Base-by-base conservation (phyloP, 768 basidiomycete genomes). In the Lactifluus subvellereus region DNA sequence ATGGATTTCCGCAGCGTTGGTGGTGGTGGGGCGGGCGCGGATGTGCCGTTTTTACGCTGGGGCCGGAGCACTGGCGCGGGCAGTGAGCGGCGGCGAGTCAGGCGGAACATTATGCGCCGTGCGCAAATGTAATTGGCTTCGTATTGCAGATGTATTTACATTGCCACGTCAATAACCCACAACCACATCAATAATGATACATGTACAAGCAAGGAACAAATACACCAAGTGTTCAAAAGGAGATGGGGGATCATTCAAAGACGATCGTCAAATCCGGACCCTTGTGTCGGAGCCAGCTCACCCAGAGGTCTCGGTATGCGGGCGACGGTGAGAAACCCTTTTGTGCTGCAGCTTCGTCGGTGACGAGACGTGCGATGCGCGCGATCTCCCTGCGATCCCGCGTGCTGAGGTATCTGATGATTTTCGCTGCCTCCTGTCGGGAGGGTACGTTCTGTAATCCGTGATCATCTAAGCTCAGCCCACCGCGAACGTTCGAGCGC, bases 91-190 rank as follows among this genome's bases (percentile, higher is more conserved):
- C 79, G 86, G 72, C 77, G 85, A 48, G 85, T 91, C 50, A 80
- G 94, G 72, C 80, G 93, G 71, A 96, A 96, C 75, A 73, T 97
- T 71, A 92, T 94, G 91, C 78, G 94, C 30, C 84, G 83, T 66
- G 86, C 83, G 7, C 91, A 93, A 73, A 80, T 82, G 80, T 88
- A 73, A 71, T 32, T 7, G 3, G 14, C 51, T 32, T n/a, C 22
- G 38, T 20, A 45, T n/a, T 35, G 45, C 22, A 33, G 27, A n/a
- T 35, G 11, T 37, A 48, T 51, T 43, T 38, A 45, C 20, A 6
- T 47, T 52, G 20, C 52, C 30, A 45, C 35, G 50, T 30, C 35
- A 18, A 43, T 11, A 48, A 27, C 27, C 43, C 43, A 51, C 22
- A 18, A 18, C 20, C 27, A 47, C 60, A 55, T 22, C 37, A 40